These are phyloP conservation scores for Chionographis japonica DNA, from an alignment of 106 monocot species.

Conservation along the genomic window DNA sequence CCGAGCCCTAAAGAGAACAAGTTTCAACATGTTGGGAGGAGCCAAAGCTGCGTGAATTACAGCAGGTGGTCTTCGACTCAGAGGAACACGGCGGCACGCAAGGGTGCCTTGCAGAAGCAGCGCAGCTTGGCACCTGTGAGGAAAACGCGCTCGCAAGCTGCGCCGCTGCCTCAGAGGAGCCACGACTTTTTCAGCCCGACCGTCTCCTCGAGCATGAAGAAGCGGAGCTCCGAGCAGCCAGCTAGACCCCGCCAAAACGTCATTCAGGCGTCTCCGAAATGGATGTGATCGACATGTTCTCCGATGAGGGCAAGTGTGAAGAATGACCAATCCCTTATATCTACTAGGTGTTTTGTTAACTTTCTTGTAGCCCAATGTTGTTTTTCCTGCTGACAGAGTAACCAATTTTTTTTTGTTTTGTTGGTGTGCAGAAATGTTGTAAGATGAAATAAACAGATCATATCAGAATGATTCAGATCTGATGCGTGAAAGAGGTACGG, in stretches of 20 bases:
- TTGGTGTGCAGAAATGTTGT: slow-evolving; percentile 25
- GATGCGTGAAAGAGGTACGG: background rate
- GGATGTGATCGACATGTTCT: slow-evolving; percentile 36
- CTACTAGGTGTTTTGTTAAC: background rate
- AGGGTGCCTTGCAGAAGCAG: slow-evolving; percentile 41
- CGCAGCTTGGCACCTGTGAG: slow-evolving; percentile 36
- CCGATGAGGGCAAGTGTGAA: background rate
- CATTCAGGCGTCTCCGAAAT: slow-evolving; percentile 50
- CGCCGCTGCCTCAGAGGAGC: slow-evolving; percentile 42
- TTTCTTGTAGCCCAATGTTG: background rate
- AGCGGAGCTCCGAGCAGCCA: slow-evolving; percentile 46
- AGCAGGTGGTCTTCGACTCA: slow-evolving; percentile 56
- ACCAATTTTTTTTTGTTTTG: slow-evolving; percentile 7
- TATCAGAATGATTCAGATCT: slow-evolving; percentile 12
- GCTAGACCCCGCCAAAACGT: slow-evolving; percentile 30
- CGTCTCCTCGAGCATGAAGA: slow-evolving; percentile 92
- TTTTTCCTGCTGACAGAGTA: background rate
- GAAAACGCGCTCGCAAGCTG: slow-evolving; percentile 57
- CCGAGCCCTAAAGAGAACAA: slow-evolving; percentile 65
- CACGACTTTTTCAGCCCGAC: slow-evolving; percentile 85
- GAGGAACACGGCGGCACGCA: slow-evolving; percentile 29
- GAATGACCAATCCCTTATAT: background rate
- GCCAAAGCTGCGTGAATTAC: slow-evolving; percentile 78
- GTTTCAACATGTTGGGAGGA: slow-evolving; percentile 53
- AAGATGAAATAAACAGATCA: slow-evolving; percentile 10